These are phyloP conservation scores for Backusella tarrabulga DNA, from an alignment of 192 early-diverging fungal species.

Conservation along the genomic window DNA sequence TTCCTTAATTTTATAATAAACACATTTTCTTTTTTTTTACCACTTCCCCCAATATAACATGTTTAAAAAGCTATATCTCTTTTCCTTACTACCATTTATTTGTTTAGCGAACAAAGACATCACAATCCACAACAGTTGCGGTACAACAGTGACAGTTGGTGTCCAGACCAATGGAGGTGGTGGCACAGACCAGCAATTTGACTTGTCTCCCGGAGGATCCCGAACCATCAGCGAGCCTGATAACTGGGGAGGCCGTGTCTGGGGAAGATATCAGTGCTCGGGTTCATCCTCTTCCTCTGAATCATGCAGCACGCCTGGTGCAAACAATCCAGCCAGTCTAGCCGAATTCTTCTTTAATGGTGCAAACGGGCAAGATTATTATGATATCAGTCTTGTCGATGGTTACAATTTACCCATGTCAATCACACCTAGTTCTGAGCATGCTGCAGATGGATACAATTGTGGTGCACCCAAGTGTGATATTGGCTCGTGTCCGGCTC, in stretches of 20 bases:
- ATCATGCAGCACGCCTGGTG: constrained; percentile 22
- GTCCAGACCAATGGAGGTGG: constrained; percentile 25
- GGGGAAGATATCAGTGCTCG: constrained; percentile 22
- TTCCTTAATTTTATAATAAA: not conserved
- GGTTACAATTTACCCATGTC: constrained; percentile 32
- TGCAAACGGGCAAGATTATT: constrained; percentile 23
- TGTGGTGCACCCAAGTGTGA: constrained; percentile 25
- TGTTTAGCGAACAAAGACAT: not conserved
- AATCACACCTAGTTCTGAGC: not conserved
- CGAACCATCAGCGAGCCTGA: constrained; percentile 4
- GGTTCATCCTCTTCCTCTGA: not conserved
- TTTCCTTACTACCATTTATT: not conserved
- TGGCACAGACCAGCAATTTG: constrained; percentile 4
- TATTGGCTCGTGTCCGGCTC: constrained; percentile 13
- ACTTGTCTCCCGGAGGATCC: constrained; percentile 1
- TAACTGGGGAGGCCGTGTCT: constrained; percentile 28
- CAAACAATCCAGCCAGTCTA: constrained; percentile 22
- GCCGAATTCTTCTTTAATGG: constrained; percentile 33
- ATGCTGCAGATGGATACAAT: not conserved
- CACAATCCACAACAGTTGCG: constrained; percentile 22
- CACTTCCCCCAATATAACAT: not conserved
- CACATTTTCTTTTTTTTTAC: not conserved
- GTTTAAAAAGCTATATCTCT: not conserved
- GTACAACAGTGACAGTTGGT: constrained; percentile 15
- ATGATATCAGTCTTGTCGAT: constrained; percentile 32